Evolutionary conservation across 1,284 basidiomycete species (phyloP).

Genomic region (Xerocomus minutiporus): DNA sequence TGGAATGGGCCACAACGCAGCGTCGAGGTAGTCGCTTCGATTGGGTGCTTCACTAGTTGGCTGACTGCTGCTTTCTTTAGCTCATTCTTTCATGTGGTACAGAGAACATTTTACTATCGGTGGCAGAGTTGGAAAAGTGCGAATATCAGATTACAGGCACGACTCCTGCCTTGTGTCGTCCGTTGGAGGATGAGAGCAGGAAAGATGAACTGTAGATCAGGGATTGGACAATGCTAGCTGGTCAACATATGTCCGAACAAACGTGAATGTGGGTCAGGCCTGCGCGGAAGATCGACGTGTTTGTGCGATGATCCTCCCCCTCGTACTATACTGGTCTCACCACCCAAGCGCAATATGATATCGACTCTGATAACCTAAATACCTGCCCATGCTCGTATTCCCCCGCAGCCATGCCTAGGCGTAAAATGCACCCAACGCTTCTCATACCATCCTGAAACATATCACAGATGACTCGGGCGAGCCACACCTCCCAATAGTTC

Average conservation of each 20-base stretch:
- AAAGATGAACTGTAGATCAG: constrained; percentile 52
- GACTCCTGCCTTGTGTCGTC: constrained; percentile 85
- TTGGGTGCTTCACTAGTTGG: background rate
- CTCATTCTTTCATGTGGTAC: constrained; percentile 81
- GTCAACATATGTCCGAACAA: too few relatives aligned
- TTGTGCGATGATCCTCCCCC: too few relatives aligned
- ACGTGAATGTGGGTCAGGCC: too few relatives aligned
- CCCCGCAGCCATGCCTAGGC: background rate
- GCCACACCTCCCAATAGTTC: constrained; percentile 13
- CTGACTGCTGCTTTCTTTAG: constrained; percentile 35
- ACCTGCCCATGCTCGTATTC: background rate
- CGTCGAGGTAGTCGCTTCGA: constrained; percentile 52
- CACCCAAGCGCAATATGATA: too few relatives aligned
- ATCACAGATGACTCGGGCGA: constrained; percentile 17
- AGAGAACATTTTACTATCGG: constrained; percentile 77
- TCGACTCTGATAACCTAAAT: background rate
- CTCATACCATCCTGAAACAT: constrained; percentile 19
- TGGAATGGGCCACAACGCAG: constrained; percentile 96
- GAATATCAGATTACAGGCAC: constrained; percentile 89
- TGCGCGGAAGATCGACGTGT: too few relatives aligned
- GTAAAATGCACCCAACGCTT: constrained; percentile 15
- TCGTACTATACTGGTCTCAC: too few relatives aligned
- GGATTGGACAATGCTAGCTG: background rate
- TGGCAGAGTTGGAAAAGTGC: constrained; percentile 95
- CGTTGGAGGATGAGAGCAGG: constrained; percentile 41